Evolutionary conservation across 208 protist genomes (phyloP), one percentile per base, ranked within the genome.

Genomic region (Wallacemonas rigidus): DNA sequence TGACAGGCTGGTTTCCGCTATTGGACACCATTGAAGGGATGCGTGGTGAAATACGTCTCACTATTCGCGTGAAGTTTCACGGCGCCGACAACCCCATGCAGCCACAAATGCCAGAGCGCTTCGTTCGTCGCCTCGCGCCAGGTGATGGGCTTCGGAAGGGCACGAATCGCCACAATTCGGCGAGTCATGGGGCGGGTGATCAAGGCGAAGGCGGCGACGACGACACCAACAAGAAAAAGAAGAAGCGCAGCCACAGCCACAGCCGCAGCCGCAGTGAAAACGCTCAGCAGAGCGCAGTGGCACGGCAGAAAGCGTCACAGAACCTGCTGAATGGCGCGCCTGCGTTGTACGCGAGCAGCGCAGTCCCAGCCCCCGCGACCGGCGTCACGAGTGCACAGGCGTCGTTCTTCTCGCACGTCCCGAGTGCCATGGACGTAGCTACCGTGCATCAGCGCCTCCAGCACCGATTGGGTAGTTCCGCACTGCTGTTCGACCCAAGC

Each of bases 1-100:
- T 97, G 51, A 83, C 79, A 1, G 93, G 94, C 7, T 98, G 95
- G 95, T 98, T 98, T 76, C 95, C 96, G 5, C 81, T 98, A 41
- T 85, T 91, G 71, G 95, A 98, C 74, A 89, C 88, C 1, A 87
- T 68, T 60, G 76, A 74, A 9, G 93, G 93, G 17, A 79, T 97
- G 60, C 87, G 86, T 63, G 93, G 93, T 1, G 93, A 97, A 53
- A 85, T 97, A 54, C 88, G 88, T 0, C 78, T 97, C n/a, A 94
- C 91, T 43, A 76, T 97, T 57, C 86, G 85, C 62, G 88, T 97
- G 48, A 97, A 97, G 78, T 97, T 95, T 72, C 87, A 94, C 72
- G 88, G 87, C 9, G 86, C 90, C 2, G 87, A 94, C 53, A 97
- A 97, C 75, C 93, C 93, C 12, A 74, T 95, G 60, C 85, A 82